Evolutionary conservation across 331 rosid species (phyloP).

Genomic region (Acacia pycnantha): DNA sequence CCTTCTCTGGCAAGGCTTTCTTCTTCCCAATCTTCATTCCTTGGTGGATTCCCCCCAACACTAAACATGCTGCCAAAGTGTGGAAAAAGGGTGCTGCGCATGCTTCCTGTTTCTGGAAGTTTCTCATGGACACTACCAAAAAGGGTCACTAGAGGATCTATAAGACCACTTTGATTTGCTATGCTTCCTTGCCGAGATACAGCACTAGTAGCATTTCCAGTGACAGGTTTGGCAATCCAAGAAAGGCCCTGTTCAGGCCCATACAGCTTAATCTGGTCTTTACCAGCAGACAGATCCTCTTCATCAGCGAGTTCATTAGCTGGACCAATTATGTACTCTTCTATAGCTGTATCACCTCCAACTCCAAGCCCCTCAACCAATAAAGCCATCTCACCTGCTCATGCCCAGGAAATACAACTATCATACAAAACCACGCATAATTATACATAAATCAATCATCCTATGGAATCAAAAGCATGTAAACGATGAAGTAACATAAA

Average conservation of each 20-base stretch:
- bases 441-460: background rate
- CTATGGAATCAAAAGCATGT: conserved; percentile 7
- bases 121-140: conserved; percentile 83
- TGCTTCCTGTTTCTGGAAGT: conserved; percentile 76
- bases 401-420: conserved; percentile 21
- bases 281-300: conserved; percentile 47
- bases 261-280: conserved; percentile 62
- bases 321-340: conserved; percentile 81
- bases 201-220: conserved; percentile 58
- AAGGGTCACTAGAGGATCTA: conserved; percentile 85
- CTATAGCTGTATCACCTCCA: conserved; percentile 67
- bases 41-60: conserved; percentile 71
- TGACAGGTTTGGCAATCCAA: conserved; percentile 77
- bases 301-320: conserved; percentile 54
- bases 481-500: background rate
- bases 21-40: conserved; percentile 90
- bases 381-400: conserved; percentile 87
- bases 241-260: conserved; percentile 75
- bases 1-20: conserved; percentile 75
- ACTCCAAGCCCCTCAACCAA: conserved; percentile 92
- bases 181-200: conserved; percentile 74
- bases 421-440: background rate
- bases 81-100: conserved; percentile 79
- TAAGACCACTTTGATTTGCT: conserved; percentile 54
- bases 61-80: conserved; percentile 93